These are phyloP conservation scores for Prunus dulcis DNA, from an alignment of 306 rosid species.

Conservation along the genomic window DNA sequence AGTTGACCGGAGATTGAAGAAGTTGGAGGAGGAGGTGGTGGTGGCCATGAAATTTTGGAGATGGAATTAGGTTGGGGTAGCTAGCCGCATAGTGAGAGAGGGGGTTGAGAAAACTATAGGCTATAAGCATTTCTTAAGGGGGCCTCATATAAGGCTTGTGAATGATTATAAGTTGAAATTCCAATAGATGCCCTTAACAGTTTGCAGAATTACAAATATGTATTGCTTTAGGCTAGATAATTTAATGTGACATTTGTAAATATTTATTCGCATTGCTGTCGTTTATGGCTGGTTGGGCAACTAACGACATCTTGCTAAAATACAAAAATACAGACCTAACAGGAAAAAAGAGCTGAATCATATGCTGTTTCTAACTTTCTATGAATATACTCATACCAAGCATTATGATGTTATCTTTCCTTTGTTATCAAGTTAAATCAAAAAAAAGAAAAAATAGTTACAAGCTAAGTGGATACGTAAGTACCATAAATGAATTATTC, in stretches of 20 bases:
- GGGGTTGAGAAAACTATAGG: not conserved
- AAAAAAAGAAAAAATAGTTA: not conserved
- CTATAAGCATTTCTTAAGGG: constrained; percentile 16
- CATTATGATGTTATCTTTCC: not conserved
- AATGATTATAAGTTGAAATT: constrained; percentile 7
- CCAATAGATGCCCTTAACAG: constrained; percentile 14
- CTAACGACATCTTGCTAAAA: not conserved
- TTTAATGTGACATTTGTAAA: not conserved
- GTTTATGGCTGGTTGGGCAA: not conserved
- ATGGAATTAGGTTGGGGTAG: constrained; percentile 3
- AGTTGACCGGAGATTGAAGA: constrained; percentile 51
- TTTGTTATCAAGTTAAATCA: not conserved
- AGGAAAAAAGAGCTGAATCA: not conserved
- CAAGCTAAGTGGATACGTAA: not conserved
- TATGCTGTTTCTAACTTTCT: not conserved
- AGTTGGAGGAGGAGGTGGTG: constrained; percentile 32
- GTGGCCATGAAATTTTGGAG: constrained; percentile 52
- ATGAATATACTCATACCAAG: not conserved
- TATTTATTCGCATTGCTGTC: not conserved
- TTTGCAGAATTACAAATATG: not conserved
- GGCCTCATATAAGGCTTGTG: constrained; percentile 1
- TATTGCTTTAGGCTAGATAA: not conserved
- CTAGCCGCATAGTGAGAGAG: not conserved
- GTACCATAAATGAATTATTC: no score
- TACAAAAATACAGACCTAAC: not conserved